These are phyloP conservation scores for Starmera dryadoides DNA, from an alignment of 805 yeast genomes.

Conservation along the genomic window DNA sequence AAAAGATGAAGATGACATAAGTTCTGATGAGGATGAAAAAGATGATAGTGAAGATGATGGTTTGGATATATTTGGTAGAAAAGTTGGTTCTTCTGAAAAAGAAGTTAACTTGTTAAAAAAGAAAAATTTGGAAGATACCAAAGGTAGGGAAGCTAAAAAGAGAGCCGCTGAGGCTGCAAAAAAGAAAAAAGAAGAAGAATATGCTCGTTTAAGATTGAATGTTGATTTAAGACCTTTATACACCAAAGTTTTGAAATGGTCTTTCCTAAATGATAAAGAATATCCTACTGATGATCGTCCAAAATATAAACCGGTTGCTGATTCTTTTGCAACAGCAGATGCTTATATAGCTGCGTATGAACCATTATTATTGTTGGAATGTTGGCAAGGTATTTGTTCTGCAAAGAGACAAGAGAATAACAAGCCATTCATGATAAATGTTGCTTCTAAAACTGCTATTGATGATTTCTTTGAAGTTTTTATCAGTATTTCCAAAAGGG, in stretches of 20 bases:
- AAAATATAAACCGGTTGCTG: constrained; percentile 34
- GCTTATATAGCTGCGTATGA: constrained; percentile 67
- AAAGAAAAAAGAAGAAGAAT: constrained; percentile 56
- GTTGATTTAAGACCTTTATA: constrained; percentile 77
- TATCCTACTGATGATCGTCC: constrained; percentile 48
- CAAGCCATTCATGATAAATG: constrained; percentile 53
- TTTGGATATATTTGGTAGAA: neutral
- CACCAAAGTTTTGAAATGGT: constrained; percentile 66
- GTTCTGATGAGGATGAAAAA: constrained; percentile 29
- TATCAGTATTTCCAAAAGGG: constrained; percentile 54
- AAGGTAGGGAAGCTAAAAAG: constrained; percentile 25
- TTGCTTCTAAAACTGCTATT: constrained; percentile 77
- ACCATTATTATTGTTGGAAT: constrained; percentile 80
- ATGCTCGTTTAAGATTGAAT: constrained; percentile 72
- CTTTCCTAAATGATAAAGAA: constrained; percentile 47
- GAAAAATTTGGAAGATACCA: constrained; percentile 18
- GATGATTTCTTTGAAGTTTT: constrained; percentile 86
- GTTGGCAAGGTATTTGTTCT: constrained; percentile 85
- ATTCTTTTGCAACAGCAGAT: constrained; percentile 45
- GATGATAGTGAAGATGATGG: constrained; percentile 16
- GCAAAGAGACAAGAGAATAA: constrained; percentile 53
- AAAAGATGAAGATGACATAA: constrained; percentile 14
- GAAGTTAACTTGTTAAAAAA: constrained; percentile 13
- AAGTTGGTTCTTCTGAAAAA: constrained; percentile 20
- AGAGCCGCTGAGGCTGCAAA: constrained; percentile 22